Conservation (phyloP, 208 protist species). For the Acanthamoeba quina region DNA sequence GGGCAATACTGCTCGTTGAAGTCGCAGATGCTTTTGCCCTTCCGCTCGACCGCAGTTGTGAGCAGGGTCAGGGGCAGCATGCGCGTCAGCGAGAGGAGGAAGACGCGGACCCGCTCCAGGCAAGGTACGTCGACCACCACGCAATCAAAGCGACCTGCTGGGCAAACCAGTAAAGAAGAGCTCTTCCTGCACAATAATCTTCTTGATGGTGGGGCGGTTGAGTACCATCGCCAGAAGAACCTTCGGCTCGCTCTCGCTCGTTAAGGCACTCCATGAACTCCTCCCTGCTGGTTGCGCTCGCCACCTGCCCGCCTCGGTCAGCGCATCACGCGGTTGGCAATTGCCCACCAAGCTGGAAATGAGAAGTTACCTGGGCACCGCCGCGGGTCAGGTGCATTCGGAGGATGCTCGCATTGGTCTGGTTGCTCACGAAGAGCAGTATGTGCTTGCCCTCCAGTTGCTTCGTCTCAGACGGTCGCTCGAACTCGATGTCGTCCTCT, state of each 20-base stretch:
- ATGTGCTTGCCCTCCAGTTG: background rate
- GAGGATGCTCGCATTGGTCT: background rate
- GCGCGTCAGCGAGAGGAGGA: background rate
- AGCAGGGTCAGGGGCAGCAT: background rate
- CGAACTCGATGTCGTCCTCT: background rate
- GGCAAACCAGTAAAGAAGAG: background rate
- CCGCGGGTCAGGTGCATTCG: background rate
- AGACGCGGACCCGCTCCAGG: background rate
- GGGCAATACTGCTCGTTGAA: slow-evolving; percentile 1
- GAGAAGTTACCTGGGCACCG: background rate
- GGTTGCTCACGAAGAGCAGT: background rate
- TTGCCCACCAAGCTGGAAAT: background rate
- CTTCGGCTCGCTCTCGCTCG: background rate
- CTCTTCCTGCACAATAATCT: background rate
- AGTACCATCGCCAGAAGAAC: background rate
- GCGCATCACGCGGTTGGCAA: background rate
- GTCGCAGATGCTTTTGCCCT: background rate
- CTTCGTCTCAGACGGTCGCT: background rate
- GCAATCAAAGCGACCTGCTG: background rate
- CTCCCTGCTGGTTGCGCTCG: background rate
- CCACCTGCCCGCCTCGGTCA: background rate
- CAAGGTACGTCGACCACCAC: background rate
- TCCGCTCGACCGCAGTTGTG: background rate
- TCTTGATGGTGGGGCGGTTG: background rate
- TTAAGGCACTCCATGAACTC: background rate